Percentiles rank a stretch among this genome's conserved stretches.
Conservation (phyloP, 306 rosid genomes). For the Quercus aquifolioides region DNA sequence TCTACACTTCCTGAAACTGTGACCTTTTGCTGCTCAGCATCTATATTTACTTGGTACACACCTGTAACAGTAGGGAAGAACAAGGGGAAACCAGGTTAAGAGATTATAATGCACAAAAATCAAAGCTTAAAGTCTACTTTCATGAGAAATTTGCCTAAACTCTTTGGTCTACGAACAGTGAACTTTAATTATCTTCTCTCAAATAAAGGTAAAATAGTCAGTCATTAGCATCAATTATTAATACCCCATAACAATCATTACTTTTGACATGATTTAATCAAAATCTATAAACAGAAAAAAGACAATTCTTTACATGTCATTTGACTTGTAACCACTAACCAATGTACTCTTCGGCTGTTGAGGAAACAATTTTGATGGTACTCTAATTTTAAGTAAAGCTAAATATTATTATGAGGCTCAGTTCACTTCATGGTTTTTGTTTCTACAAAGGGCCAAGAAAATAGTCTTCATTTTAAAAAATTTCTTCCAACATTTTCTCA, state of each 20-base stretch:
- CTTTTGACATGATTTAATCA: neutral
- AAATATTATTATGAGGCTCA: neutral
- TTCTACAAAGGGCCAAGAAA: neutral
- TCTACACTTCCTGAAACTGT: slow-evolving; percentile 80
- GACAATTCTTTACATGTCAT: no score
- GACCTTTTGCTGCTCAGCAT: slow-evolving; percentile 82
- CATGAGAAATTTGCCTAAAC: neutral
- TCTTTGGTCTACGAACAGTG: neutral
- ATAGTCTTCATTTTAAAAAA: neutral
- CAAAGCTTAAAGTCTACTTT: neutral
- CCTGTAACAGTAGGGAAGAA: slow-evolving; percentile 33
- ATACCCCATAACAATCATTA: neutral
- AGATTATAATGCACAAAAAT: neutral
- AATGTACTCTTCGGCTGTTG: no score
- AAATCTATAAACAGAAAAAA: neutral
- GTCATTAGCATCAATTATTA: neutral
- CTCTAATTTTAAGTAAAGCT: neutral
- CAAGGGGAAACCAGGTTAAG: neutral
- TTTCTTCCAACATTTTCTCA: neutral
- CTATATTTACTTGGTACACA: slow-evolving; percentile 73
- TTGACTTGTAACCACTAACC: neutral
- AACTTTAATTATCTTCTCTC: no score
- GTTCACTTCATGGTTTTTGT: neutral
- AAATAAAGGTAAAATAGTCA: neutral
- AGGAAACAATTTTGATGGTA: neutral